phyloP scores from a whole-genome alignment of 352 stramenopile genomes.

The Phytopythium kandeliae region DNA sequence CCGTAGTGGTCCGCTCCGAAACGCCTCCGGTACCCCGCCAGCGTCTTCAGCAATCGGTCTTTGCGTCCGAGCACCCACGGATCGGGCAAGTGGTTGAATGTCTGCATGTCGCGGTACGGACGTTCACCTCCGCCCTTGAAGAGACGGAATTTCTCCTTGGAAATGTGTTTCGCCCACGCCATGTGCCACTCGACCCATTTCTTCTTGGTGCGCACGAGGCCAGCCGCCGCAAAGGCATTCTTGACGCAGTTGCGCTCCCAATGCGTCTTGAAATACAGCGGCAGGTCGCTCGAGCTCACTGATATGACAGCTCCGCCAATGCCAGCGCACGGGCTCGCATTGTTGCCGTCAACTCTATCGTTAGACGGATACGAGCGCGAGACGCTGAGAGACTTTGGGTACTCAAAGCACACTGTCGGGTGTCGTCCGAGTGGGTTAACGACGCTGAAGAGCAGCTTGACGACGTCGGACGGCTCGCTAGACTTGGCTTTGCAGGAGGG shows the following conservation, averaged over 20 bases:
- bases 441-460: conserved; percentile 57
- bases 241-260: conserved; percentile 93
- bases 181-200: conserved; percentile 48
- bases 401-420: conserved; percentile 88
- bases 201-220: conserved; percentile 58
- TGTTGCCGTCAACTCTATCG: conserved; percentile 1
- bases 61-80: conserved; percentile 89
- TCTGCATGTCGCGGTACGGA: conserved; percentile 32
- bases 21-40: conserved; percentile 47
- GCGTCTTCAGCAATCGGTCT: conserved; percentile 79
- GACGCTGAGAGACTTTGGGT: conserved; percentile 62
- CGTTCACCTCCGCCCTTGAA: conserved; percentile 23
- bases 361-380: conserved; percentile 31
- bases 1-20: conserved; percentile 50
- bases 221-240: conserved; percentile 80
- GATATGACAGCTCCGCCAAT: conserved; percentile 18
- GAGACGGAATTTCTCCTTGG: conserved; percentile 45
- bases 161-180: conserved; percentile 71
- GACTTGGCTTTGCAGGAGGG: conserved; percentile 4
- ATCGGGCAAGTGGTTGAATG: conserved; percentile 88
- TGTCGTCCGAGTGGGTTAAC: conserved; percentile 30
- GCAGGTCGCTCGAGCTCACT: conserved; percentile 33
- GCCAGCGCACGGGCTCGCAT: not conserved
- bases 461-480: conserved; percentile 29
- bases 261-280: conserved; percentile 75